Evolutionary conservation across 495 filamentous ascomycete genomes (phyloP).

Genomic region (Platismatia glauca): DNA sequence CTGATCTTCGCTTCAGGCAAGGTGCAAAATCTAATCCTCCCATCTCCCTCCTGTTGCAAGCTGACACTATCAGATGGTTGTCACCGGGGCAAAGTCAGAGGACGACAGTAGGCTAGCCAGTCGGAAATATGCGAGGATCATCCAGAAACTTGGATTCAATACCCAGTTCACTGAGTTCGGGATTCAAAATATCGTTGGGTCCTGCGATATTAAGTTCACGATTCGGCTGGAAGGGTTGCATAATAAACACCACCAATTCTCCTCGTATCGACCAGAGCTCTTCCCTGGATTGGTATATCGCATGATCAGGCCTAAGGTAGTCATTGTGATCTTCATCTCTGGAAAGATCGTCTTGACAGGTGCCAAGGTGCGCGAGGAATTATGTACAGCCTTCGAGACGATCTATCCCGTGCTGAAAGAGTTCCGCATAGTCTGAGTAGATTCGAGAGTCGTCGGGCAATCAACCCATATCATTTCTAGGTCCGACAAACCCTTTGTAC

Average conservation of each 20-base stretch:
- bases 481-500: too few relatives aligned
- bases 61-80: too few relatives aligned
- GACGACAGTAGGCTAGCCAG: conserved; percentile 80
- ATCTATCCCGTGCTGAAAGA: conserved; percentile 98
- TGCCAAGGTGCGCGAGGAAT: conserved; percentile 97
- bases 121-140: conserved; percentile 97
- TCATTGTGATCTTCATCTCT: conserved; percentile 95
- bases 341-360: conserved; percentile 98
- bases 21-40: too few relatives aligned
- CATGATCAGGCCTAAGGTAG: conserved; percentile 99
- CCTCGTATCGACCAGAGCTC: conserved; percentile 95
- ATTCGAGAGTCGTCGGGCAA: too few relatives aligned
- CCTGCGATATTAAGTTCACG: conserved; percentile 92
- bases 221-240: conserved; percentile 94
- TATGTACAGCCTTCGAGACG: conserved; percentile 97
- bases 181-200: conserved; percentile 97
- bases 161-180: conserved; percentile 99
- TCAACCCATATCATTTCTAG: too few relatives aligned
- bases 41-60: too few relatives aligned
- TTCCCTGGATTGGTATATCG: conserved; percentile 93
- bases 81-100: conserved; percentile 96
- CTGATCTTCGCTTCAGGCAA: conserved; percentile 97
- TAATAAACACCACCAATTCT: conserved; percentile 98
- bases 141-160: conserved; percentile 99
- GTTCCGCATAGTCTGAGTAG: too few relatives aligned